phyloP scores from a whole-genome alignment of 2,329 filamentous ascomycete genomes.

The Colletotrichum sp. region DNA sequence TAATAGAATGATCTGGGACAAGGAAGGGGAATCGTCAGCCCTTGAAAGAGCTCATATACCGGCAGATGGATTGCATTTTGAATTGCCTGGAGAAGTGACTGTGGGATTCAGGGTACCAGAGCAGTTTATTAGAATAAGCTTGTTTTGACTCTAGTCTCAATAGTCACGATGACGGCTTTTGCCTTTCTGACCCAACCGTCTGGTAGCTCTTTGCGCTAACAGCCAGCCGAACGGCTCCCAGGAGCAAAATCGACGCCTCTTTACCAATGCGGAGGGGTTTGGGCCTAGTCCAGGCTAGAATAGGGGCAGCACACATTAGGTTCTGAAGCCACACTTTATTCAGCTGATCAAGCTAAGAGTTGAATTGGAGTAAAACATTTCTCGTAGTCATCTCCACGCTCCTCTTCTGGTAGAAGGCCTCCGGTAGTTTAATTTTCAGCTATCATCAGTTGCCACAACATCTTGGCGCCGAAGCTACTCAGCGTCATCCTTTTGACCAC shows the following conservation, averaged over 20 bases:
- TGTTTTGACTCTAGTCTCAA: background rate
- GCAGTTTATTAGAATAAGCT: background rate
- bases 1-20: background rate
- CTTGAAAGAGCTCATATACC: background rate
- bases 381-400: background rate
- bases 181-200: background rate
- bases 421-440: background rate
- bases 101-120: background rate
- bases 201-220: background rate
- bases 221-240: background rate
- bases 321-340: background rate
- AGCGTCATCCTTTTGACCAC: background rate
- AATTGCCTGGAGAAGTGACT: background rate
- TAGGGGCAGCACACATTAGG: background rate
- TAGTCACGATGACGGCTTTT: background rate
- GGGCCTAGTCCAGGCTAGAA: background rate
- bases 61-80: background rate
- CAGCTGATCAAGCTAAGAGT: background rate
- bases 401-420: background rate
- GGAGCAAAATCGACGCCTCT: background rate
- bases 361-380: background rate
- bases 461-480: background rate
- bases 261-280: background rate
- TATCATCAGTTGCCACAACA: background rate
- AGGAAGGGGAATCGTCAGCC: background rate